These are phyloP conservation scores for Basipetospora sp. DNA, from an alignment of 2,329 filamentous ascomycete species.

Conservation along the genomic window DNA sequence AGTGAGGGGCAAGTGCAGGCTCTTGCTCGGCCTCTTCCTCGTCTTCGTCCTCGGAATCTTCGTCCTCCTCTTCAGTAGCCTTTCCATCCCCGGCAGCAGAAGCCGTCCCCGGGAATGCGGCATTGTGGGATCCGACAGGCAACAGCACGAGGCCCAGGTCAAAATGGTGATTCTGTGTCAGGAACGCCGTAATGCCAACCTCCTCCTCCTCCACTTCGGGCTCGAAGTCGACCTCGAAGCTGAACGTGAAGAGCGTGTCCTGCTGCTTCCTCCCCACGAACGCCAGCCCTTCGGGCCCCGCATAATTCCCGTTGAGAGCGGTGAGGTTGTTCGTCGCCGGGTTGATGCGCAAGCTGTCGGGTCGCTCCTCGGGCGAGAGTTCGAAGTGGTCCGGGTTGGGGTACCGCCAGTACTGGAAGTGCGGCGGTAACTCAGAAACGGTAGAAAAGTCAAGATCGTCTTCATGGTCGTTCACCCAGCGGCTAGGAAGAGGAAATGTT, in stretches of 20 bases:
- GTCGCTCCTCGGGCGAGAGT: conserved; percentile 26
- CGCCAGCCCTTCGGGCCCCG: conserved; percentile 30
- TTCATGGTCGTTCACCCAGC: conserved; percentile 5
- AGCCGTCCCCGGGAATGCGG: background rate
- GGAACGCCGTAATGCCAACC: conserved; percentile 36
- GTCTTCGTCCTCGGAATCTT: conserved; percentile 1
- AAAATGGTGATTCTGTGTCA: conserved; percentile 38
- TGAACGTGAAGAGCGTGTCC: conserved; percentile 38
- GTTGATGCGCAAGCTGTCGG: conserved; percentile 29
- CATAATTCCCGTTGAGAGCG: conserved; percentile 16
- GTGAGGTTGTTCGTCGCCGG: conserved; percentile 40
- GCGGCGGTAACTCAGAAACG: conserved; percentile 29
- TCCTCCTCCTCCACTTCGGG: conserved; percentile 28
- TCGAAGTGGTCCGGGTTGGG: conserved; percentile 31
- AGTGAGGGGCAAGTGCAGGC: conserved; percentile 20
- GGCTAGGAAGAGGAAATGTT: background rate
- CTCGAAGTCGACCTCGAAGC: conserved; percentile 28
- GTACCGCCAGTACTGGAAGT: conserved; percentile 43
- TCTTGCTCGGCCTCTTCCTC: conserved; percentile 6
- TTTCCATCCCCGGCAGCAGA: background rate
- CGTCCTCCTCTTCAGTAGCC: background rate
- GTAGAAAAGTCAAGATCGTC: conserved; percentile 22
- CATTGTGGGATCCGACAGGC: conserved; percentile 14
- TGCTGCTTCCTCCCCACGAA: conserved; percentile 41
- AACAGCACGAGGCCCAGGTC: conserved; percentile 29